Evolutionary conservation across 169 alveolate genomes (phyloP).

Genomic region (Theileria annulata): DNA sequence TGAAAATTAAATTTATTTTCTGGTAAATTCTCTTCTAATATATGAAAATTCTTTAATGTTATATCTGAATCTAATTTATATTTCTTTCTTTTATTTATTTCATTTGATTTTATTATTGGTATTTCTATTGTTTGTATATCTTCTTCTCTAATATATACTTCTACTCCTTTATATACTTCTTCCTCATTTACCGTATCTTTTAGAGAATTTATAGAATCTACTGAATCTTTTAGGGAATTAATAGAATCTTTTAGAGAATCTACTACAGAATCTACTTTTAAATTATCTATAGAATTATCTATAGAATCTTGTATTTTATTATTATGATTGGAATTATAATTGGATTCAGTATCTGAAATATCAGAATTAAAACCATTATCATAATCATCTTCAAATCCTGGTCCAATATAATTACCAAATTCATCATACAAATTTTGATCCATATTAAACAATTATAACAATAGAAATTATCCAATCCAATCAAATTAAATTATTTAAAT

Average conservation of each 20-base stretch:
- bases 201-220: no score
- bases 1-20: slow-evolving; percentile 90
- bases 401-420: slow-evolving; percentile 98
- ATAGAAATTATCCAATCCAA: no score
- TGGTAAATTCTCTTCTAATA: slow-evolving; percentile 77
- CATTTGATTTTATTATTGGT: slow-evolving; percentile 95
- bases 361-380: slow-evolving; percentile 68
- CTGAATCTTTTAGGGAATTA: no score
- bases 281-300: background rate
- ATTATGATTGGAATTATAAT: no score
- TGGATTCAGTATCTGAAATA: background rate
- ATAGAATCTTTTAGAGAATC: no score
- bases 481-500: background rate
- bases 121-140: slow-evolving; percentile 97
- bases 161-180: slow-evolving; percentile 75
- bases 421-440: slow-evolving; percentile 93
- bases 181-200: no score
- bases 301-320: slow-evolving; percentile 47
- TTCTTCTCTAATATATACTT: slow-evolving; percentile 92
- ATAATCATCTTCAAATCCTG: slow-evolving; percentile 82
- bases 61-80: slow-evolving; percentile 75
- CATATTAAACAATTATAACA: slow-evolving; percentile 19
- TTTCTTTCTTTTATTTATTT: slow-evolving; percentile 77
- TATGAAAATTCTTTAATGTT: slow-evolving; percentile 73
- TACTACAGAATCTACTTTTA: background rate